Evolutionary conservation across 1,284 basidiomycete species (phyloP).

Genomic region (Peniophora sp.): DNA sequence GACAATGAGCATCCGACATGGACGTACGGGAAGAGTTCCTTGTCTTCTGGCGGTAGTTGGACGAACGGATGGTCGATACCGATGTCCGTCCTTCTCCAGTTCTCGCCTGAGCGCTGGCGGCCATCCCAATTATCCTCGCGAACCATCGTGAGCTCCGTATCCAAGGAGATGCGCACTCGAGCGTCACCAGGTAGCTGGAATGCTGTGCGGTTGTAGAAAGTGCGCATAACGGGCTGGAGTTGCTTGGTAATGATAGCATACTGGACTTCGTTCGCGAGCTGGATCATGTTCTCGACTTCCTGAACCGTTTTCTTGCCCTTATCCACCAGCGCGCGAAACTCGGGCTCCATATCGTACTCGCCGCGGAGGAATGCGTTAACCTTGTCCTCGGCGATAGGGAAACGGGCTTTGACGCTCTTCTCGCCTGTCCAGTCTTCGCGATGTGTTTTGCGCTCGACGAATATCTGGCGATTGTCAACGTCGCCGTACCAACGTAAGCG

Average conservation of each 20-base stretch:
- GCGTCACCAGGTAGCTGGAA: conserved; percentile 99
- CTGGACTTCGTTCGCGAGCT: conserved; percentile 94
- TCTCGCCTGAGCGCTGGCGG: conserved; percentile 64
- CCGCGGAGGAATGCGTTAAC: conserved; percentile 90
- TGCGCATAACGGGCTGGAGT: conserved; percentile 85
- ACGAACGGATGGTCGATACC: conserved; percentile 91
- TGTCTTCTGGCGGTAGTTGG: conserved; percentile 72
- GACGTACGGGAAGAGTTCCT: conserved; percentile 84
- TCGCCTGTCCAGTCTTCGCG: conserved; percentile 99
- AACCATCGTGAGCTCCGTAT: conserved; percentile 91
- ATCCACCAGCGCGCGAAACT: conserved; percentile 83
- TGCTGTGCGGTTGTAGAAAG: conserved; percentile 99
- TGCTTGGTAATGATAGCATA: conserved; percentile 85
- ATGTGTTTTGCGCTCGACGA: conserved; percentile 98
- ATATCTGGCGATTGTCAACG: conserved; percentile 79
- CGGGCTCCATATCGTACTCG: conserved; percentile 90
- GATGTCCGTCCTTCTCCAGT: conserved; percentile 94
- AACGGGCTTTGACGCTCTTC: conserved; percentile 97
- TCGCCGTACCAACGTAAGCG: conserved; percentile 99
- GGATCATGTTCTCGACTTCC: conserved; percentile 93
- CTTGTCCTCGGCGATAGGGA: conserved; percentile 93
- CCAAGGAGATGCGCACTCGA: conserved; percentile 94
- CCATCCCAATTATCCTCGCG: conserved; percentile 98
- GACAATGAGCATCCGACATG: neutral
- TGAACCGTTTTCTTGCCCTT: conserved; percentile 93